Base-by-base conservation (phyloP, 176 grass and related monocot genomes). In the Triticum urartu region DNA sequence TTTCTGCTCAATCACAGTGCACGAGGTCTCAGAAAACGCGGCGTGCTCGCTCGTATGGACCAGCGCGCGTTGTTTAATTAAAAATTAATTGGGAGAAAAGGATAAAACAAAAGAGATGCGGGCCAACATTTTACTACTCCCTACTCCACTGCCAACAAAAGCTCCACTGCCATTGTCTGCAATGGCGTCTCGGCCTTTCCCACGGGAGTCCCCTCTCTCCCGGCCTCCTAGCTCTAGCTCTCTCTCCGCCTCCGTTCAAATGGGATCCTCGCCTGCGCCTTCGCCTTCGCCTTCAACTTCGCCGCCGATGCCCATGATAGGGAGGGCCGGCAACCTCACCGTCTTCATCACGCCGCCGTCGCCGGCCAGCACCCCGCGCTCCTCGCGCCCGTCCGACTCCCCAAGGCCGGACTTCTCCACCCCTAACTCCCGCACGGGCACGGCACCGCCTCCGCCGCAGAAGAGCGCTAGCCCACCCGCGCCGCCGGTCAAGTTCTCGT, bases 311-410 rank as follows among this genome's bases (percentile, higher is more conserved):
- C 95, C 95, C 12, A 83, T 92, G 83, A 97, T 97, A 58, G 95
- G 95, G 52, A 89, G 91, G 88, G 95, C 92, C 2, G 95, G 95
- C 35, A 94, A 93, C 61, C 90, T 94, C 72, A 97, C 95, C 21
- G 92, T 97, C 54, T 97, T 97, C 88, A 97, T 97, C 81, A 94
- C 95, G 66, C 95, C 95, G 60, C 90, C 86, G 64, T 89, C 95
- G 5, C 85, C 90, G 34, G 90, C 92, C 0, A 89, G 73, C 79
- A 87, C 79, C 1, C 84, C 84, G 24, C 74, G 89, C 26, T 81
- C 71, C 63, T 79, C 79, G 42, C 79, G 74, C 21, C 79, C 65
- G 9, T 86, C 77, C 58, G 79, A 71, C 21, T 63, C 85, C 36
- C 88, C 68, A 62, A 45, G 63, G 38, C 34, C 86, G 13, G 73